Evolutionary conservation across 495 filamentous ascomycete genomes (phyloP).

Genomic region (Lasiosphaeria miniovina): DNA sequence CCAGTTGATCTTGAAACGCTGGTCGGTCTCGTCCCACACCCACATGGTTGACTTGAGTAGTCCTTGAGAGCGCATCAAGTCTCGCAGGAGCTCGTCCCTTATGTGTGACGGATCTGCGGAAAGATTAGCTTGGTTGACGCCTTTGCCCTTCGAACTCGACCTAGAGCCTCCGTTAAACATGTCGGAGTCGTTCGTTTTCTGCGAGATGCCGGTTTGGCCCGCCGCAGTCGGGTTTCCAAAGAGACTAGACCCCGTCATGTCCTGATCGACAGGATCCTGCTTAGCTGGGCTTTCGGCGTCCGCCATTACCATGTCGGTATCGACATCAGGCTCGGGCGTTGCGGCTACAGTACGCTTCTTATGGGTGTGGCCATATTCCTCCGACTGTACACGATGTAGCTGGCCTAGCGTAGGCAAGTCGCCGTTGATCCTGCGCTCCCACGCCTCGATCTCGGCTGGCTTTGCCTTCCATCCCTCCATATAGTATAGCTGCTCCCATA

Average conservation of each 20-base stretch:
- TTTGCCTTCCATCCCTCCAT: slow-evolving; percentile 82
- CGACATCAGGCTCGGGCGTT: slow-evolving; percentile 31
- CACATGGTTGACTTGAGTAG: slow-evolving; percentile 39
- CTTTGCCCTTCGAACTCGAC: slow-evolving; percentile 9
- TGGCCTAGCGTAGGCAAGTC: slow-evolving; percentile 22
- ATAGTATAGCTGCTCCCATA: slow-evolving; percentile 82
- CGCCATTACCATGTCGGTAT: slow-evolving; percentile 47
- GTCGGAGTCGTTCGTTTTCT: slow-evolving; percentile 18
- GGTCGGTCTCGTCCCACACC: slow-evolving; percentile 39
- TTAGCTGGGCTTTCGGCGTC: slow-evolving; percentile 30
- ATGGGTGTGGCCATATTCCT: slow-evolving; percentile 39
- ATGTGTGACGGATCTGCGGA: background rate
- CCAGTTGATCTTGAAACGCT: slow-evolving; percentile 66
- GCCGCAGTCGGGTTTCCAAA: slow-evolving; percentile 32
- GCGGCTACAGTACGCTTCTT: slow-evolving; percentile 49
- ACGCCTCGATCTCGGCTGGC: slow-evolving; percentile 58
- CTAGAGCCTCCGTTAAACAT: slow-evolving; percentile 12
- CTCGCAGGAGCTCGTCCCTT: slow-evolving; percentile 10
- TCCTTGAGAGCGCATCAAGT: slow-evolving; percentile 16
- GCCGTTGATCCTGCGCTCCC: slow-evolving; percentile 58
- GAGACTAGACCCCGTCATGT: slow-evolving; percentile 29
- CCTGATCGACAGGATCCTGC: slow-evolving; percentile 31
- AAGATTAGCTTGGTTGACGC: slow-evolving; percentile 32
- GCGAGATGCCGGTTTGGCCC: slow-evolving; percentile 12
- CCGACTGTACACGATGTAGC: slow-evolving; percentile 29